Percentiles rank a stretch among this genome's conserved stretches.
Conservation (phyloP, 148 eudicot species). For the Dysphania ambrosioides region DNA sequence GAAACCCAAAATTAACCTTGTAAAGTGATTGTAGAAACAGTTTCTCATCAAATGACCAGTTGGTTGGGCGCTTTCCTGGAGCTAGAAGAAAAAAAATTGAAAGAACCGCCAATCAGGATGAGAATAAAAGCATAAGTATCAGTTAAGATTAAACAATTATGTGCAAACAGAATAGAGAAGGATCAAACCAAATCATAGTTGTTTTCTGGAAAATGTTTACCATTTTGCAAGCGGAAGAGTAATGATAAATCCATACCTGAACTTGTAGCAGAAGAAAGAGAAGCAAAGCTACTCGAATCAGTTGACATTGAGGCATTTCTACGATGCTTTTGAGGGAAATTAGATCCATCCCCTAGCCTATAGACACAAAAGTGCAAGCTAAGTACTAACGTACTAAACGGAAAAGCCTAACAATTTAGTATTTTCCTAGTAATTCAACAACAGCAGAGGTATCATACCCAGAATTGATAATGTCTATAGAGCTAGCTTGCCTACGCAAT, state of each 20-base stretch:
- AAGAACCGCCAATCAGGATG: slow-evolving; percentile 13
- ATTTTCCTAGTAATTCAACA: slow-evolving; percentile 6
- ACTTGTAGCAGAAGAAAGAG: slow-evolving; percentile 46
- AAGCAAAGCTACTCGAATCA: slow-evolving; percentile 54
- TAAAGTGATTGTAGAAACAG: slow-evolving; percentile 68
- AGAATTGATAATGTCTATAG: slow-evolving; percentile 38
- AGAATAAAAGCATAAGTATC: not conserved
- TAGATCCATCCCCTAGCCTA: slow-evolving; percentile 55
- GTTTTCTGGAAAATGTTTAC: not conserved
- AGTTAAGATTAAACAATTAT: not conserved
- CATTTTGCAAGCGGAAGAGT: not conserved
- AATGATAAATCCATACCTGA: slow-evolving; percentile 39
- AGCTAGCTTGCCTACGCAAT: slow-evolving; percentile 46
- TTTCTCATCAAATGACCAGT: slow-evolving; percentile 80
- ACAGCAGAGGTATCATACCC: slow-evolving; percentile 42
- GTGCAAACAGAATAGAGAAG: not conserved
- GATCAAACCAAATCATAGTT: not conserved
- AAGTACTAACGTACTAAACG: slow-evolving; percentile 6
- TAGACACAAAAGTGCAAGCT: slow-evolving; percentile 3
- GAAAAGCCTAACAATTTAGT: not conserved
- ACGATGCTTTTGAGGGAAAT: slow-evolving; percentile 50
- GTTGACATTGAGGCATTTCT: slow-evolving; percentile 58
- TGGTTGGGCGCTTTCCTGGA: slow-evolving; percentile 42
- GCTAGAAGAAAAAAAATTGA: slow-evolving; percentile 32
- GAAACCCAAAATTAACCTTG: slow-evolving; percentile 46